These are phyloP conservation scores for Diaporthe velutina DNA, from an alignment of 2,329 filamentous ascomycete species.

Conservation along the genomic window DNA sequence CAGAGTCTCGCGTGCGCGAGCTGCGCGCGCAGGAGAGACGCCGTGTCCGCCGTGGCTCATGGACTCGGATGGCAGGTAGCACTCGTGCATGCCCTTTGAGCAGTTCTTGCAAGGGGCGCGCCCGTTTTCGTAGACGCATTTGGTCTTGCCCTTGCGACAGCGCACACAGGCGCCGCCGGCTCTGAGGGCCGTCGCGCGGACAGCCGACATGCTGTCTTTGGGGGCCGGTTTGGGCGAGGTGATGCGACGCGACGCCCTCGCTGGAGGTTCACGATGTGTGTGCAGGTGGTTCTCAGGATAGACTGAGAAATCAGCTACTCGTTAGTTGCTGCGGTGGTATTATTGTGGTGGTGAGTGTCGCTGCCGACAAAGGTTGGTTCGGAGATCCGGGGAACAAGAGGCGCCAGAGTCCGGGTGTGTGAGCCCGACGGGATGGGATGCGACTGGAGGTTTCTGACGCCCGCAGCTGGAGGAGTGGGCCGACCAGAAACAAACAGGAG, in stretches of 20 bases:
- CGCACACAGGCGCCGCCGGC: conserved; percentile 73
- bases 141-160: conserved; percentile 75
- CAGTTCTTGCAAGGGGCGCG: conserved; percentile 74
- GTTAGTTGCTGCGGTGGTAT: neutral
- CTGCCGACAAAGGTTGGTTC: conserved; percentile 29
- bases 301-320: neutral
- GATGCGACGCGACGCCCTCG: neutral
- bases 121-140: conserved; percentile 73
- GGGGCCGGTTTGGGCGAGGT: neutral
- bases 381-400: conserved; percentile 37
- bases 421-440: conserved; percentile 33
- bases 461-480: conserved; percentile 30
- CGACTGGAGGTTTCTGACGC: conserved; percentile 18
- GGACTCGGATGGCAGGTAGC: conserved; percentile 72
- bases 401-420: conserved; percentile 35
- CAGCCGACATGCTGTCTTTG: conserved; percentile 57
- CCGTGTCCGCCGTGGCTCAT: conserved; percentile 70
- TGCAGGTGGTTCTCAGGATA: neutral
- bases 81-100: conserved; percentile 74
- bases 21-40: conserved; percentile 67
- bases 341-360: neutral
- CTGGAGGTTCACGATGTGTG: neutral
- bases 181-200: conserved; percentile 70
- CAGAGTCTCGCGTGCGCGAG: conserved; percentile 66
- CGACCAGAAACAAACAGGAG: conserved; percentile 10